phyloP scores from a whole-genome alignment of 2,329 filamentous ascomycete species.

The Meredithiella fracta region DNA sequence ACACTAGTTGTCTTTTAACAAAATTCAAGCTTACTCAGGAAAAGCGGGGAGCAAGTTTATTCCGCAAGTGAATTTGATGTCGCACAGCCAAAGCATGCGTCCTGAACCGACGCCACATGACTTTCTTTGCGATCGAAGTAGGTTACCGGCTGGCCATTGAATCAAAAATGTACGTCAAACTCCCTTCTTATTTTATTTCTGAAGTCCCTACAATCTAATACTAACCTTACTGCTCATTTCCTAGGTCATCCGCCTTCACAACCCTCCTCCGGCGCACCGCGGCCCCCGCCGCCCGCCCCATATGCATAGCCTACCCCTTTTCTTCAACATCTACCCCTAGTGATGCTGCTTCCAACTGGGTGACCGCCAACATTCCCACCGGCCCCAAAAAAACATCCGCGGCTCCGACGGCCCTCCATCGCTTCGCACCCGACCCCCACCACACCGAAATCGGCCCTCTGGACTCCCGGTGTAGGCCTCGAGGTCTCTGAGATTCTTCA shows the following conservation, averaged over 20 bases:
- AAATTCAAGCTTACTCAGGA: background rate
- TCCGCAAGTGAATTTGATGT: background rate
- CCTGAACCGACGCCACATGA: too few relatives aligned
- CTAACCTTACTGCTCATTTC: background rate
- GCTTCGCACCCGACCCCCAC: slow-evolving; percentile 2
- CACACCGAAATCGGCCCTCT: slow-evolving; percentile 13
- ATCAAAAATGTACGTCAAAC: too few relatives aligned
- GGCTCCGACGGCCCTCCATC: background rate
- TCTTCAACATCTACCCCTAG: slow-evolving; percentile 2
- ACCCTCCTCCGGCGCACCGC: slow-evolving; percentile 8
- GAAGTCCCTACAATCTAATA: background rate
- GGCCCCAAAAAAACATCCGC: slow-evolving; percentile 2
- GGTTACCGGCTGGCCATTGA: too few relatives aligned
- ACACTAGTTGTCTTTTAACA: background rate
- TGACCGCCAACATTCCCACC: slow-evolving; percentile 9
- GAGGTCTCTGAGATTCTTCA: slow-evolving; percentile 23
- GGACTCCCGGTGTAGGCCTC: slow-evolving; percentile 15
- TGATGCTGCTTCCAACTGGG: slow-evolving; percentile 2
- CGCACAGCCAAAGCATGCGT: background rate
- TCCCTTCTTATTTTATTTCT: too few relatives aligned
- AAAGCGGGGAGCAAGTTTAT: slow-evolving; percentile 7
- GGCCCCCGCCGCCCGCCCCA: background rate
- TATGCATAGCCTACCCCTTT: slow-evolving; percentile 5
- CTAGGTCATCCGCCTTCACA: slow-evolving; percentile 6
- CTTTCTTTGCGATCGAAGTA: too few relatives aligned